phyloP scores from a whole-genome alignment of 2,329 filamentous ascomycete species.

The Cyphellophora europaea region DNA sequence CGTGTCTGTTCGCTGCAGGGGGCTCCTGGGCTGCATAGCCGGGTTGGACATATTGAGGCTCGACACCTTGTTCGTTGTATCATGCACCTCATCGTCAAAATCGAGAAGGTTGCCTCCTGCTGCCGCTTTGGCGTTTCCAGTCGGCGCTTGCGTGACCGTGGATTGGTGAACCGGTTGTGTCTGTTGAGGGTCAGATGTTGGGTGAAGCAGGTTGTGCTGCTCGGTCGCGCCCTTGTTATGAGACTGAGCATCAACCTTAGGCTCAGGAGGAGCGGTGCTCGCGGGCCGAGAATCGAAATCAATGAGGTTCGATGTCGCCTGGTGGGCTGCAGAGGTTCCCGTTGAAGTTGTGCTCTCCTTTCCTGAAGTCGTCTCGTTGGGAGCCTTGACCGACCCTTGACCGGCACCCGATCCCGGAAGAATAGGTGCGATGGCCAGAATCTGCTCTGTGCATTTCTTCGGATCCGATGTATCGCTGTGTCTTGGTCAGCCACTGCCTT shows the following conservation, averaged over 20 bases:
- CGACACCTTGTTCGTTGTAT: slow-evolving; percentile 14
- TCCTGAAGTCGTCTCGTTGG: slow-evolving; percentile 14
- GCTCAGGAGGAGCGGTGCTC: slow-evolving; percentile 13
- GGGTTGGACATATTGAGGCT: slow-evolving; percentile 19
- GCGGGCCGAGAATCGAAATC: slow-evolving; percentile 20
- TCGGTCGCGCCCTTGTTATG: slow-evolving; percentile 3
- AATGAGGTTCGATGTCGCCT: slow-evolving; percentile 17
- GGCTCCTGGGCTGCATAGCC: slow-evolving; percentile 15
- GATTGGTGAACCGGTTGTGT: slow-evolving; percentile 5
- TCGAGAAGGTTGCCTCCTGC: slow-evolving; percentile 14
- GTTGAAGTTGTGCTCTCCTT: neutral
- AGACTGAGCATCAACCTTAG: slow-evolving; percentile 11
- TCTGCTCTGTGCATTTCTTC: slow-evolving; percentile 50
- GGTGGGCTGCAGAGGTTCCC: slow-evolving; percentile 4
- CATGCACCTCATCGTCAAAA: slow-evolving; percentile 11
- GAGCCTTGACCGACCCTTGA: slow-evolving; percentile 35
- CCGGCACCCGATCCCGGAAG: slow-evolving; percentile 61
- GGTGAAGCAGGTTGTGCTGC: slow-evolving; percentile 5
- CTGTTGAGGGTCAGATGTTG: slow-evolving; percentile 9
- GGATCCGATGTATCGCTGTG: slow-evolving; percentile 12
- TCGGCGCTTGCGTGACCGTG: slow-evolving; percentile 3
- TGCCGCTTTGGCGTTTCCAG: neutral
- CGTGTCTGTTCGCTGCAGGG: slow-evolving; percentile 29
- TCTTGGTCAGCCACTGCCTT: slow-evolving; percentile 1
- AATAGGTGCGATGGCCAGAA: slow-evolving; percentile 77